These are phyloP conservation scores for Talaromyces trachyspermus DNA, from an alignment of 495 filamentous ascomycete genomes.

Conservation along the genomic window DNA sequence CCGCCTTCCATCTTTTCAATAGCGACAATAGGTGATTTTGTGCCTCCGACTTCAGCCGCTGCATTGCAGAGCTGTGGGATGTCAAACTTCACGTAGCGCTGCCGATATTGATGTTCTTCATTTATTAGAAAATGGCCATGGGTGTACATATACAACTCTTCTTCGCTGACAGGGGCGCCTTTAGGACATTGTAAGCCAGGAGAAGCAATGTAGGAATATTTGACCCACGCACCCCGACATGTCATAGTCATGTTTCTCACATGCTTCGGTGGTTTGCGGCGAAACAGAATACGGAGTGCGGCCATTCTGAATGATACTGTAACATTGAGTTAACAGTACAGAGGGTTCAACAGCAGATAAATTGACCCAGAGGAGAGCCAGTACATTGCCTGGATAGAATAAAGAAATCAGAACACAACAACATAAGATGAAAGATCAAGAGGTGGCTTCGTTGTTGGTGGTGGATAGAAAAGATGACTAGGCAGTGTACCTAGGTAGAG, in stretches of 20 bases:
- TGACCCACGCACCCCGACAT: not conserved
- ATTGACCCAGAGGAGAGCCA: too few relatives aligned
- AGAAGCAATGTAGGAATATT: constrained; percentile 1
- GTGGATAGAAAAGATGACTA: too few relatives aligned
- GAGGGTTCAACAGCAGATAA: too few relatives aligned
- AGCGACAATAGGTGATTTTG: constrained; percentile 14
- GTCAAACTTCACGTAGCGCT: constrained; percentile 21
- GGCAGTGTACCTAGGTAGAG: too few relatives aligned
- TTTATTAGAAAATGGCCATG: constrained; percentile 23
- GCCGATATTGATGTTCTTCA: constrained; percentile 14
- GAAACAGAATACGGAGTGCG: not conserved
- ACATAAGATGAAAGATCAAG: too few relatives aligned
- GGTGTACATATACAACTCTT: constrained; percentile 19
- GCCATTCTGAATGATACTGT: too few relatives aligned
- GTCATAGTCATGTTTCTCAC: constrained; percentile 1
- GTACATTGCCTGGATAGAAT: too few relatives aligned
- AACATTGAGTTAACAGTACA: too few relatives aligned
- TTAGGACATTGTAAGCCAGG: constrained; percentile 2
- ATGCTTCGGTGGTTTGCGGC: not conserved
- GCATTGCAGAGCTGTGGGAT: constrained; percentile 19
- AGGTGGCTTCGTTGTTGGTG: too few relatives aligned
- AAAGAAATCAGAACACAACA: too few relatives aligned
- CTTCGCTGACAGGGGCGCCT: constrained; percentile 1
- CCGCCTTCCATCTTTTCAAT: constrained; percentile 28
- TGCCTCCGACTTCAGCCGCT: constrained; percentile 13